Base-by-base conservation (phyloP, 345 rosid species). In the Limnanthes douglasii region DNA sequence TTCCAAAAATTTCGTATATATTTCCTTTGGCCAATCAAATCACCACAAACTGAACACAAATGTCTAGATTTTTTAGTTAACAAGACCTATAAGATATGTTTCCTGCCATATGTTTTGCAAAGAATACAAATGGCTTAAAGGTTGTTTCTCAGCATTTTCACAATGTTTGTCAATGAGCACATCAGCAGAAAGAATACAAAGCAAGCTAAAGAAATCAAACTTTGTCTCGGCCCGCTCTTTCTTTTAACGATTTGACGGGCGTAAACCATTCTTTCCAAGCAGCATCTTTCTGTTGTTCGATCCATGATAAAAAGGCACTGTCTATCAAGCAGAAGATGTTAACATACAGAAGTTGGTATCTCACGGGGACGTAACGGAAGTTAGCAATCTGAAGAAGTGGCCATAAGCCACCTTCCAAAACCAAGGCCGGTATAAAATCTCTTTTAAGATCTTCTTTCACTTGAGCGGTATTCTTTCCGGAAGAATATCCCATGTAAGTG, bases 201-300 rank as follows among this genome's bases (percentile, higher is more conserved):
- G n/a, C n/a, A n/a, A 2, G 5, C 1, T 20, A 39, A 57, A 31
- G 37, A 13, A 23, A 39, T 61, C 63, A 69, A 55, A 72, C 57
- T 47, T 56, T 26, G 1, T 60, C 62, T 44, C 55, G 57, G 45
- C 69, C 70, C 36, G 62, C 75, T 46, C 58, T 50, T 59, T 76
- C 85, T 44, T 75, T 72, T 30, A 65, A 25, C 1, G 73, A 49
- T 56, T 42, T 43, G 28, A 68, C 65, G 31, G 66, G 63, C 13
- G 71, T 51, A 43, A 88, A 75, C 81, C 90, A 75, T 45, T 70
- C 64, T 65, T 90, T 90, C 98, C 94, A 83, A n/a, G 93, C 65
- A 8, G 98, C 95, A 45, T 79, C 92, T 31, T 90, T 66, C 46
- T 90, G 98, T 59, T 90, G 98, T 38, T 83, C 95, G 5, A 79